Conservation (phyloP, 768 basidiomycete species). For the Suillus alpinus region DNA sequence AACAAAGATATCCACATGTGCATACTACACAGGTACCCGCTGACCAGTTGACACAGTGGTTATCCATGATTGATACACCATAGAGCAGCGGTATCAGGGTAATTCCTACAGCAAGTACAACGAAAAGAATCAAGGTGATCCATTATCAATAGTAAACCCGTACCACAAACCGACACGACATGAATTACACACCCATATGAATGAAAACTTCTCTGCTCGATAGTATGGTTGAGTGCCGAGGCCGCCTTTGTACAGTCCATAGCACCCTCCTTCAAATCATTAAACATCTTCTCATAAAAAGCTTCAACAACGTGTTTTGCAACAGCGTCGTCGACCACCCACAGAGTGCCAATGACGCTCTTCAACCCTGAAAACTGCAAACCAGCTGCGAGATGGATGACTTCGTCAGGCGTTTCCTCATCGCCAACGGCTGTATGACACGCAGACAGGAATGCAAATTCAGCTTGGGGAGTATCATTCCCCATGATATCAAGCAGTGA, state of each 20-base stretch:
- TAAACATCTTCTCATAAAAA: not conserved
- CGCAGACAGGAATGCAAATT: slow-evolving; percentile 13
- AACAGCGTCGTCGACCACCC: slow-evolving; percentile 10
- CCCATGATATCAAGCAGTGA: not conserved
- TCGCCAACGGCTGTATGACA: slow-evolving; percentile 21
- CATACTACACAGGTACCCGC: not conserved
- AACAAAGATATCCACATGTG: not conserved
- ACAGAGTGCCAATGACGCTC: slow-evolving; percentile 21
- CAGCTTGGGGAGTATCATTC: not conserved
- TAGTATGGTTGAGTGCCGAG: no score
- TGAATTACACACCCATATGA: no score
- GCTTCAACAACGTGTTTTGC: not conserved
- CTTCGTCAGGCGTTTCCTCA: slow-evolving; percentile 14
- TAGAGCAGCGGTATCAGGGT: no score
- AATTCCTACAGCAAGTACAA: no score
- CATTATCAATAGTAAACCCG: no score
- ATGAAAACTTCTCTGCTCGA: no score
- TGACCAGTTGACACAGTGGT: not conserved
- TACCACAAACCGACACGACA: no score
- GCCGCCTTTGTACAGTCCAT: no score
- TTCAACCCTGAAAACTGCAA: slow-evolving; percentile 16
- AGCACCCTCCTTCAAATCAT: not conserved
- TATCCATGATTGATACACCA: not conserved
- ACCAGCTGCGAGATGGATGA: slow-evolving; percentile 19
- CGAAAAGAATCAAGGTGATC: no score